These are phyloP conservation scores for Microcyclospora tardicrescens DNA, from an alignment of 2,329 filamentous ascomycete genomes.

Conservation along the genomic window DNA sequence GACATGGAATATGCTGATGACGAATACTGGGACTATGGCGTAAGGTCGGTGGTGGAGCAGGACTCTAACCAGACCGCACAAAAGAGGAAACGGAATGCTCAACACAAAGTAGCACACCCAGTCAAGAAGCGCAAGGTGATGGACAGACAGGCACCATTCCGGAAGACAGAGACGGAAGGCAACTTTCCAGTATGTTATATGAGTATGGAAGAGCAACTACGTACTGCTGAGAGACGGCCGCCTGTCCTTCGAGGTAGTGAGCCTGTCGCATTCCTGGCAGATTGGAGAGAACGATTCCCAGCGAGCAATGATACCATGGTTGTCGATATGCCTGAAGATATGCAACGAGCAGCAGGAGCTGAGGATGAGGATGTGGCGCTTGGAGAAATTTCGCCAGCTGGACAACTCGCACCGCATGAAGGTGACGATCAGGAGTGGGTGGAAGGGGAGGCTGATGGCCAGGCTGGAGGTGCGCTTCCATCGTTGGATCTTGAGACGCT, in stretches of 20 bases:
- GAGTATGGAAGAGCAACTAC: conserved; percentile 11
- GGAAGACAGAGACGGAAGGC: too few species aligned
- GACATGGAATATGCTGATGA: conserved; percentile 37
- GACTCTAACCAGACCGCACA: conserved; percentile 7
- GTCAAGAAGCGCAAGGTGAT: conserved; percentile 15
- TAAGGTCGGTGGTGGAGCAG: conserved; percentile 10
- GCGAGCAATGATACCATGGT: conserved; percentile 13
- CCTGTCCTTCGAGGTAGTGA: conserved; percentile 7
- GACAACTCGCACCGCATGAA: not conserved
- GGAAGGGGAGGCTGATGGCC: conserved; percentile 12
- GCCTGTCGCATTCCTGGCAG: conserved; percentile 29
- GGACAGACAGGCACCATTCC: not conserved
- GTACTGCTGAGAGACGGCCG: not conserved
- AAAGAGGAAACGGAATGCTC: conserved; percentile 19
- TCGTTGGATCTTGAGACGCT: conserved; percentile 28
- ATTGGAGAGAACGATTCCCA: conserved; percentile 31
- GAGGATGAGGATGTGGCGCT: conserved; percentile 5
- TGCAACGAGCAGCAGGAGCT: conserved; percentile 18
- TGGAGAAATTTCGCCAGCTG: too few species aligned
- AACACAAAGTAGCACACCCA: conserved; percentile 2
- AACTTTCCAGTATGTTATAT: not conserved
- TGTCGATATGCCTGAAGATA: conserved; percentile 16
- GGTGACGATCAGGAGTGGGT: conserved; percentile 9
- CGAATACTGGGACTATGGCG: conserved; percentile 29
- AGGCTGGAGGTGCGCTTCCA: conserved; percentile 7